phyloP scores from a whole-genome alignment of 805 yeast genomes.

The Teunomyces atbi region DNA sequence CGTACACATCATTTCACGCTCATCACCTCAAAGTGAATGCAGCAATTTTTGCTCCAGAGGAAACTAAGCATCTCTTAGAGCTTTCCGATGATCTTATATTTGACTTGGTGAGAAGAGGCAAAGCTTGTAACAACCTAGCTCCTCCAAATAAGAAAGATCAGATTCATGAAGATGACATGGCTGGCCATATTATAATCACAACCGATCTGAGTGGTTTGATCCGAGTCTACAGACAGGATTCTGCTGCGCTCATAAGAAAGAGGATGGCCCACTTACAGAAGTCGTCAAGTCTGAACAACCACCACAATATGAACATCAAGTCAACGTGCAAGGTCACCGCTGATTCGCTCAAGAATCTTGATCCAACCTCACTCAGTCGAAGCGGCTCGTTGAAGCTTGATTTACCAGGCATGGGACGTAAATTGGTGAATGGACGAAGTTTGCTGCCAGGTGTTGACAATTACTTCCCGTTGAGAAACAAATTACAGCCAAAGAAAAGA shows the following conservation, averaged over 20 bases:
- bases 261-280: conserved; percentile 13
- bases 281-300: conserved; percentile 1
- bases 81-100: conserved; percentile 77
- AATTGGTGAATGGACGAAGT: neutral
- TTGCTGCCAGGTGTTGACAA: neutral
- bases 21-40: conserved; percentile 72
- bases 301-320: neutral
- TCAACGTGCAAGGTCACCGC: neutral
- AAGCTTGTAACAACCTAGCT: conserved; percentile 7
- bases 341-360: neutral
- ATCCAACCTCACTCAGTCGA: neutral
- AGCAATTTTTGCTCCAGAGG: conserved; percentile 74
- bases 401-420: conserved; percentile 1
- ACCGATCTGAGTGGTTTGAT: conserved; percentile 74
- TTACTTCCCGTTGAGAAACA: neutral
- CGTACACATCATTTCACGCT: conserved; percentile 73
- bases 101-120: conserved; percentile 46
- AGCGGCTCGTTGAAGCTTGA: conserved; percentile 1
- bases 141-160: conserved; percentile 6
- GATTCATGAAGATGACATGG: conserved; percentile 8
- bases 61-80: conserved; percentile 61
- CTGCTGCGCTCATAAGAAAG: conserved; percentile 47
- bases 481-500: neutral
- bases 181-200: conserved; percentile 62
- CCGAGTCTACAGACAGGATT: conserved; percentile 77